These are phyloP conservation scores for Misopates orontium DNA, from an alignment of 257 asterid species.

Conservation along the genomic window DNA sequence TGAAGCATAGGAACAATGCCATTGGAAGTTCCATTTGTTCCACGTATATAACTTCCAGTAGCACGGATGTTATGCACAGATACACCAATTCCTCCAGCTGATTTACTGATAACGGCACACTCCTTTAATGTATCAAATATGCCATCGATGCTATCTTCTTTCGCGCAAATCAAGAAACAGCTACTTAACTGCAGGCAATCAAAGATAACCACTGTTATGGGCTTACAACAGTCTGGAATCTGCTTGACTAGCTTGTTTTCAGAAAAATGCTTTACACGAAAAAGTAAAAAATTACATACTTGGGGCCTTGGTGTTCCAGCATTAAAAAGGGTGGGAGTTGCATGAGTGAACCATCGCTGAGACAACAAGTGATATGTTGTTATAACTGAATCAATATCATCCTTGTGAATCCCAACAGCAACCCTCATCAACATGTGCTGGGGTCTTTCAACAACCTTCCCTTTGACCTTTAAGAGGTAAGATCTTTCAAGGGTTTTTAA, in stretches of 20 bases:
- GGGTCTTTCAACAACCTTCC: constrained; percentile 93
- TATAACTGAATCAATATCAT: constrained; percentile 71
- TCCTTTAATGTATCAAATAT: constrained; percentile 91
- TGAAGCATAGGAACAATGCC: constrained; percentile 97
- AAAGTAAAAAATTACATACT: constrained; percentile 34
- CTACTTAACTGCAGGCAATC: constrained; percentile 73
- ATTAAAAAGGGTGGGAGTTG: constrained; percentile 94
- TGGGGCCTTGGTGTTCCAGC: constrained; percentile 99
- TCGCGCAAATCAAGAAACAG: constrained; percentile 93
- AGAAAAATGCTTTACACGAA: too few relatives aligned
- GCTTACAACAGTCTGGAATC: too few relatives aligned
- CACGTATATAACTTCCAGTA: constrained; percentile 96
- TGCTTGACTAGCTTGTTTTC: too few relatives aligned
- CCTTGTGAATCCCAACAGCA: constrained; percentile 90
- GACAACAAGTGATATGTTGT: constrained; percentile 86
- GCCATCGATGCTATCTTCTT: constrained; percentile 97
- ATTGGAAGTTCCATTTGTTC: constrained; percentile 94
- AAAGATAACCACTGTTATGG: background rate
- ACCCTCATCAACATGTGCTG: constrained; percentile 99
- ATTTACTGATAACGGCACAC: constrained; percentile 97
- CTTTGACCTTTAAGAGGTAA: constrained; percentile 78
- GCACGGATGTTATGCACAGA: constrained; percentile 94
- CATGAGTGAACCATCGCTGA: constrained; percentile 96
- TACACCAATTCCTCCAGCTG: constrained; percentile 99
- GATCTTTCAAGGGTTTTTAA: constrained; percentile 94